Evolutionary conservation across 139 green algal species (phyloP).

Genomic region (Pedinophyceae sp.): DNA sequence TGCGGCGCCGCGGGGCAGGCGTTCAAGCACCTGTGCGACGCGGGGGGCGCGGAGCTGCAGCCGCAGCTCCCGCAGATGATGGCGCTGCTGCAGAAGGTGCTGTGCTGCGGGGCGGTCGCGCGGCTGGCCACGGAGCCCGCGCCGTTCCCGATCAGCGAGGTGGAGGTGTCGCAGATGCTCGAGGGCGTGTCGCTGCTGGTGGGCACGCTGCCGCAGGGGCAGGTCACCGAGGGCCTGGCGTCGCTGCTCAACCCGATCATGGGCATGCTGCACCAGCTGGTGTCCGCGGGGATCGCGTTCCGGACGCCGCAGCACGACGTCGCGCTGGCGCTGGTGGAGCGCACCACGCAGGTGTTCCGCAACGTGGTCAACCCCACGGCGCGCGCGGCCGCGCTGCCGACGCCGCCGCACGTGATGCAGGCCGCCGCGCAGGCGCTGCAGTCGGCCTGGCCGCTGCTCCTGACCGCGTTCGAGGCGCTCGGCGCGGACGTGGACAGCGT

Average conservation of each 20-base stretch:
- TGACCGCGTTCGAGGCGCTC: no score
- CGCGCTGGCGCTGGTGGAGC: no score
- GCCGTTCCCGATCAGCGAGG: constrained; percentile 21
- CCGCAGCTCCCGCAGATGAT: constrained; percentile 22
- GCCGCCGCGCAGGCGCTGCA: no score
- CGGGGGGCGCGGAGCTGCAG: constrained; percentile 28
- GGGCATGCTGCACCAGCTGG: constrained; percentile 16
- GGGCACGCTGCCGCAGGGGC: not conserved
- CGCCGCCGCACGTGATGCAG: not conserved
- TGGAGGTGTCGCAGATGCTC: constrained; percentile 36
- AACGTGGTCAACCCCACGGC: not conserved
- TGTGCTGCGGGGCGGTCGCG: not conserved
- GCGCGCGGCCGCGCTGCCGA: not conserved
- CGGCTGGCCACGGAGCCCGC: not conserved
- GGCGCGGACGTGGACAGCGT: no score
- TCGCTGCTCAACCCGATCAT: constrained; percentile 34
- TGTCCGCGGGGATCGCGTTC: constrained; percentile 3
- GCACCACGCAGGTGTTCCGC: not conserved
- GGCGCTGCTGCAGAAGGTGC: constrained; percentile 28
- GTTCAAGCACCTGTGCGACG: constrained; percentile 38
- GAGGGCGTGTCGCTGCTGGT: constrained; percentile 24
- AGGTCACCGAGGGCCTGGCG: constrained; percentile 10
- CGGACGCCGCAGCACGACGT: no score
- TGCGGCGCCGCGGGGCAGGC: constrained; percentile 26
- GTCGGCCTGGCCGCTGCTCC: no score